Base-by-base conservation (phyloP, 2,329 filamentous ascomycete genomes). In the Fusarium verticillioides region DNA sequence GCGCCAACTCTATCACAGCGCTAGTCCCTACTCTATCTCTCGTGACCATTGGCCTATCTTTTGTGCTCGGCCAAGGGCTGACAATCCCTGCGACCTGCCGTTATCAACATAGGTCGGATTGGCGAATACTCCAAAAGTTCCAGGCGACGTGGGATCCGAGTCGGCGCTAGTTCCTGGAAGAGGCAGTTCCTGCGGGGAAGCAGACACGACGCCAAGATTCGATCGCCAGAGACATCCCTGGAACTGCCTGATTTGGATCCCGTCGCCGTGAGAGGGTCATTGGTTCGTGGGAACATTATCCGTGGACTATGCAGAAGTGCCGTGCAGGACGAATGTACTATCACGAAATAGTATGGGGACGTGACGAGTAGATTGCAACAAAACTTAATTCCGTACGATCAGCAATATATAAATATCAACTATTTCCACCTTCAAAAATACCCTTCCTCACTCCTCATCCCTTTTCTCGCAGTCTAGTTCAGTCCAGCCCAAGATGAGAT, bases 181-280 rank as follows among this genome's bases (percentile, higher is more conserved):
- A 76, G 75, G 75, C 74, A 77, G 75, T 69, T 77, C 69, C 60
- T 54, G 67, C 59, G 70, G 67, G 57, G 67, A 63, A 66, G 36
- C 34, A 53, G 57, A 52, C 50, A 32, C 11, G 28, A 44, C 44
- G 75, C 75, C 74, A 74, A 74, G 74, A 61, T 37, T 69, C 52
- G 64, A 70, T 77, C 67, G 74, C 60, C 58, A 37, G 44, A 57
- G 34, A 26, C 16, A 70, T 63, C 50, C 58, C 57, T 63, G 70
- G 72, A 77, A 77, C 75, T 77, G 62, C 75, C 75, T 66, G 42
- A 56, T 77, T 75, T n/a, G 74, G 75, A 30, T 49, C 34, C 42
- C 39, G 63, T 60, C 2, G 73, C 66, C 66, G 65, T 61, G 42
- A 36, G 59, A 21, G 42, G 16, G 30, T 54, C 40, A 59, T 68